Evolutionary conservation across 2,329 filamentous ascomycete species (phyloP).

Genomic region (Zalaria obscura): DNA sequence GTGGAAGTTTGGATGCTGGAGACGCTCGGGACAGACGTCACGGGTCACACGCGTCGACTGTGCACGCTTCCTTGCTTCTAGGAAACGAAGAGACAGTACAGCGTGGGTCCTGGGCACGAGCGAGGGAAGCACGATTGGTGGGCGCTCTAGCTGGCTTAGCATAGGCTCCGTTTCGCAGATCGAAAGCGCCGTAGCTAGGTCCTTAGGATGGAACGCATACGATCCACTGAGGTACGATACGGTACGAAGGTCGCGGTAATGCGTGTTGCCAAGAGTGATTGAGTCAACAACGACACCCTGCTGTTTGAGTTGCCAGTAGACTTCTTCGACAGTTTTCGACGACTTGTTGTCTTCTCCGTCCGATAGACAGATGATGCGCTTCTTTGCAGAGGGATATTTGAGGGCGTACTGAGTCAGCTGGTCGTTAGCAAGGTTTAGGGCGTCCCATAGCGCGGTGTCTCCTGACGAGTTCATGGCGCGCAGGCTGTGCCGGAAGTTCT

Average conservation of each 20-base stretch:
- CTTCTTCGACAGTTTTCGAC: slow-evolving; percentile 7
- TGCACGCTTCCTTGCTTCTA: slow-evolving; percentile 1
- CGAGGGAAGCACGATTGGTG: slow-evolving; percentile 8
- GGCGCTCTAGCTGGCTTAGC: slow-evolving; percentile 19
- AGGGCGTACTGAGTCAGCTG: slow-evolving; percentile 15
- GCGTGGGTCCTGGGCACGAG: neutral
- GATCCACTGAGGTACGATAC: slow-evolving; percentile 19
- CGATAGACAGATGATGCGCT: slow-evolving; percentile 23
- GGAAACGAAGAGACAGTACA: slow-evolving; percentile 7
- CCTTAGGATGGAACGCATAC: slow-evolving; percentile 21
- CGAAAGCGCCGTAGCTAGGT: slow-evolving; percentile 19
- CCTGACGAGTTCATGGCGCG: slow-evolving; percentile 15
- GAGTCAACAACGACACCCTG: slow-evolving; percentile 20
- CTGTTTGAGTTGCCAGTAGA: slow-evolving; percentile 12
- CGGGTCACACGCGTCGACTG: slow-evolving; percentile 12
- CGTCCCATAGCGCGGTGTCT: slow-evolving; percentile 24
- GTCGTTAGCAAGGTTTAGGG: slow-evolving; percentile 18
- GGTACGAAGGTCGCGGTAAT: slow-evolving; percentile 14
- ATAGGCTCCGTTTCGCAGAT: slow-evolving; percentile 25
- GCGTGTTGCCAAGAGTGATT: slow-evolving; percentile 17
- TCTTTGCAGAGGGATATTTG: slow-evolving; percentile 19
- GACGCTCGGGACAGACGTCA: slow-evolving; percentile 18
- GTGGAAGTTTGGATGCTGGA: slow-evolving; percentile 17
- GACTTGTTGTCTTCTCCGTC: slow-evolving; percentile 23
- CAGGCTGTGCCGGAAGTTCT: slow-evolving; percentile 22